A percentile compares a stretch with the other conserved stretches of the same genome.
These are phyloP conservation scores for Oryza punctata DNA, from an alignment of 176 grass and related monocot genomes.

Conservation along the genomic window DNA sequence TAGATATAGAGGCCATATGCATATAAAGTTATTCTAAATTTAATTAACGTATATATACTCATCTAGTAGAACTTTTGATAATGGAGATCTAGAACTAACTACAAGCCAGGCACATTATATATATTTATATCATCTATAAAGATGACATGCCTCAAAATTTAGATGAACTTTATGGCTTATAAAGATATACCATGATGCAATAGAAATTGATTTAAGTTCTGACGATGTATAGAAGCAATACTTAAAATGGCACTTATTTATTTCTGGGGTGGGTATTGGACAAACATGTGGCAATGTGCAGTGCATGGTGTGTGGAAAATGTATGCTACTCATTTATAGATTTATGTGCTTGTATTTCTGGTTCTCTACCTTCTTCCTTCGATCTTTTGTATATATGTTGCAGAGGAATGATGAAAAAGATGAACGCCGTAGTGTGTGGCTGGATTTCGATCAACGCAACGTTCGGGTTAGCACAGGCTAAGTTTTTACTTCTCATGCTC, in stretches of 20 bases:
- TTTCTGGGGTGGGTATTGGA: background rate
- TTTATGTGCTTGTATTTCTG: no score
- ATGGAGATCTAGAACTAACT: no score
- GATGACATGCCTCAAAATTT: background rate
- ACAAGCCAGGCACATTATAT: no score
- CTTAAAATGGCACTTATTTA: background rate
- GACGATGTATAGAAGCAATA: background rate
- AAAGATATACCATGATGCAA: background rate
- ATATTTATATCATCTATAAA: background rate
- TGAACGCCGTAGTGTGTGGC: background rate
- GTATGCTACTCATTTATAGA: no score
- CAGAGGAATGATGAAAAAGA: background rate
- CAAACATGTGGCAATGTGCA: background rate
- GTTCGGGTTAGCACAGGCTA: background rate
- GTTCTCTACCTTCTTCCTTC: background rate
- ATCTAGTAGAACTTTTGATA: no score
- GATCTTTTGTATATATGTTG: background rate
- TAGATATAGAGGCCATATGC: no score
- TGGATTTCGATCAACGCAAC: conserved; percentile 24
- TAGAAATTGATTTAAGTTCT: background rate
- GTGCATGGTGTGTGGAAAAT: no score
- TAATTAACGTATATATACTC: no score
- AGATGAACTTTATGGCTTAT: background rate
- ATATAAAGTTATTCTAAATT: background rate
- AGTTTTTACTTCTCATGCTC: background rate